Evolutionary conservation across 2,329 filamentous ascomycete species (phyloP).

Genomic region (Alternaria arbusti): DNA sequence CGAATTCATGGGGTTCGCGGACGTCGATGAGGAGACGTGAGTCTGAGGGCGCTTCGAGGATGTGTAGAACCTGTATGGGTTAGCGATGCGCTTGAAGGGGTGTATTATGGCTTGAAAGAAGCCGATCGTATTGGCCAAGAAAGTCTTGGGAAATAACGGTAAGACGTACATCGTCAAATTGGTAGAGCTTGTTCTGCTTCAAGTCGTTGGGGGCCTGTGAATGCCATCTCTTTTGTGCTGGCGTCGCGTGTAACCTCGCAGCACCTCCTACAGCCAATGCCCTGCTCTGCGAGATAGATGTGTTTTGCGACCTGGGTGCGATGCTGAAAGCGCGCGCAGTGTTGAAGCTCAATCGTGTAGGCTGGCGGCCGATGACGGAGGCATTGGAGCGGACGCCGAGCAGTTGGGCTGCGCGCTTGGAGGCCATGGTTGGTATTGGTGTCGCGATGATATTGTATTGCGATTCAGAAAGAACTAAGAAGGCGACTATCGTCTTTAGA

Average conservation of each 20-base stretch:
- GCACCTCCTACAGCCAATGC: background rate
- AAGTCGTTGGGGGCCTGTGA: constrained; percentile 35
- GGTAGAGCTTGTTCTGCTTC: constrained; percentile 45
- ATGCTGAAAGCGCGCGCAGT: constrained; percentile 11
- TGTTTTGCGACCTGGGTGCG: constrained; percentile 1
- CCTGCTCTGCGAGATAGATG: background rate
- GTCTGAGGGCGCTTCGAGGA: constrained; percentile 35
- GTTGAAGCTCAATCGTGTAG: constrained; percentile 13
- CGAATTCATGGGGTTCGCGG: constrained; percentile 74
- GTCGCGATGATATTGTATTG: background rate
- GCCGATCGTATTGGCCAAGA: too few relatives aligned
- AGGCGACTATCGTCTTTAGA: background rate
- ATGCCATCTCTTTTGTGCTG: constrained; percentile 41
- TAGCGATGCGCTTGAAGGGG: background rate
- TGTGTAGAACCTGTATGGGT: constrained; percentile 40
- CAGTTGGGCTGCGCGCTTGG: constrained; percentile 22
- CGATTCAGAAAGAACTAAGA: background rate
- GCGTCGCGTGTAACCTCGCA: background rate
- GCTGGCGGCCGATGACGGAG: constrained; percentile 10
- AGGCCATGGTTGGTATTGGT: constrained; percentile 22
- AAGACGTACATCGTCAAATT: constrained; percentile 47
- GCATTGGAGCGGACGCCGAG: constrained; percentile 17
- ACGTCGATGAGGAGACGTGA: constrained; percentile 61
- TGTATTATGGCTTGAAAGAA: too few relatives aligned
- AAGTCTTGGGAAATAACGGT: background rate